Evolutionary conservation across 148 eudicot genomes (phyloP).

Genomic region (Talinum fruticosum): DNA sequence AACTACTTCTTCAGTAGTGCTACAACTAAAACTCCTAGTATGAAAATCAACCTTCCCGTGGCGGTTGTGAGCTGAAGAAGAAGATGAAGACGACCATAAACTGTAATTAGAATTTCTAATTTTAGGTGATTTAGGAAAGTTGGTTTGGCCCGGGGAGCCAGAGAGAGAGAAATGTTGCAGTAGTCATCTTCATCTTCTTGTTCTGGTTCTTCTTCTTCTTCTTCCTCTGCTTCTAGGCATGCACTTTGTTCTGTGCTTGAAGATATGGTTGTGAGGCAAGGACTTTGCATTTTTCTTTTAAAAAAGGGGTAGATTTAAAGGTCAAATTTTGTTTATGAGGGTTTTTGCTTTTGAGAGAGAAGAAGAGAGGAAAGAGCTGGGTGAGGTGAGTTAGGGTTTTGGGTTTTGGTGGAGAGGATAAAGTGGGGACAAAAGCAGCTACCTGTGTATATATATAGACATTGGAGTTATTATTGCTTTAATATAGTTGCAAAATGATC

Average conservation of each 20-base stretch:
- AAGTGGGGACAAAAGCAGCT: slow-evolving; percentile 1
- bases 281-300: slow-evolving; percentile 2
- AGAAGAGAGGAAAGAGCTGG: background rate
- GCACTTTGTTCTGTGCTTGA: slow-evolving; percentile 13
- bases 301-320: background rate
- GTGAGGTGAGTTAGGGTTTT: background rate
- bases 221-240: background rate
- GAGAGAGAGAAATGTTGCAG: slow-evolving; percentile 8
- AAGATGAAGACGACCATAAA: slow-evolving; percentile 2
- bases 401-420: slow-evolving; percentile 3
- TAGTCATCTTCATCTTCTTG: background rate
- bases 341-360: background rate
- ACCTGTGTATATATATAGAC: background rate
- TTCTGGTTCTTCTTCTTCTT: background rate
- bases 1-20: background rate
- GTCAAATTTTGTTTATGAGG: background rate
- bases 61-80: background rate
- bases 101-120: background rate
- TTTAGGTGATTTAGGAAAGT: background rate
- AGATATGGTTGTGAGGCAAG: background rate
- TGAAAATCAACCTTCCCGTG: background rate
- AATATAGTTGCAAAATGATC: no score
- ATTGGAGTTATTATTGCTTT: background rate
- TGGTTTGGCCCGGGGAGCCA: slow-evolving; percentile 6
- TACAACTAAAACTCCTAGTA: background rate